These are phyloP conservation scores for Panus rudis DNA, from an alignment of 768 basidiomycete species.

Conservation along the genomic window DNA sequence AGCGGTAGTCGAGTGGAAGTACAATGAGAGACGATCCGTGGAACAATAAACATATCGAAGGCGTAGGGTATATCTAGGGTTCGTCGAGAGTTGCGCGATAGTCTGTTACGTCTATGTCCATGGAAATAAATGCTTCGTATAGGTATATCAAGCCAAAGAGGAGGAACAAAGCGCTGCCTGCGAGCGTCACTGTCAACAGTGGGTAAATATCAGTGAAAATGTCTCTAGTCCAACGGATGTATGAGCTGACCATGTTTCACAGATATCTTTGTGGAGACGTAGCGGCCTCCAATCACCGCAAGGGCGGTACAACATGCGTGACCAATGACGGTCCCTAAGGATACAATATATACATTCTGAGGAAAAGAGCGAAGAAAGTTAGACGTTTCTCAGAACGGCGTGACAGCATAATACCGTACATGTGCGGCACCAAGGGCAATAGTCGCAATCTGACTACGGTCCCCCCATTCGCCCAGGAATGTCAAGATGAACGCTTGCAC, in stretches of 20 bases:
- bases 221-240: neutral
- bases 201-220: neutral
- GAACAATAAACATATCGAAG: too few relatives aligned
- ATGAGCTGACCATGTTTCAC: slow-evolving; percentile 73
- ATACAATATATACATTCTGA: slow-evolving; percentile 89
- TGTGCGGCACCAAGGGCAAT: slow-evolving; percentile 94
- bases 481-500: slow-evolving; percentile 93
- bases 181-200: slow-evolving; percentile 58
- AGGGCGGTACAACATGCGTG: slow-evolving; percentile 83
- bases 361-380: slow-evolving; percentile 11
- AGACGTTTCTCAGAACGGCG: slow-evolving; percentile 2
- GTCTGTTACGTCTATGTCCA: slow-evolving; percentile 20
- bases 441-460: slow-evolving; percentile 94
- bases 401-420: slow-evolving; percentile 38
- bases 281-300: slow-evolving; percentile 91
- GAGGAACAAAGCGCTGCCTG: slow-evolving; percentile 77
- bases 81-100: too few relatives aligned
- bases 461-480: slow-evolving; percentile 99
- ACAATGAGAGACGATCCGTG: too few relatives aligned
- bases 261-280: slow-evolving; percentile 88
- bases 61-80: too few relatives aligned
- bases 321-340: slow-evolving; percentile 83
- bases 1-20: too few relatives aligned
- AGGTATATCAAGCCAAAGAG: slow-evolving; percentile 78
- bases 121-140: slow-evolving; percentile 37